These are phyloP conservation scores for Vishniacozyma victoriae DNA, from an alignment of 768 basidiomycete genomes.

Conservation along the genomic window DNA sequence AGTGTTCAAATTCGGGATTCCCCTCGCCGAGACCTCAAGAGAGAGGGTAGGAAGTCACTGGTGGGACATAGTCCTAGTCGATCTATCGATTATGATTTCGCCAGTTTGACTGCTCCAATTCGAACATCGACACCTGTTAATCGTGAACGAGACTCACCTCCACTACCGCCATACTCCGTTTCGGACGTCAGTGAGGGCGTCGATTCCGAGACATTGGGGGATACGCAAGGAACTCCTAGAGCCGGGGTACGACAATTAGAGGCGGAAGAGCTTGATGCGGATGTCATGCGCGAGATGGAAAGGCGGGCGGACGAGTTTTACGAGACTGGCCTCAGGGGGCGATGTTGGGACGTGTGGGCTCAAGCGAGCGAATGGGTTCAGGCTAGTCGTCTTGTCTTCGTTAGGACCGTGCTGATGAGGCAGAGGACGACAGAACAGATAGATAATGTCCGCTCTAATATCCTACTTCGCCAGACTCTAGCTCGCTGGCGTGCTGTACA, in stretches of 20 bases:
- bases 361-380: slow-evolving; percentile 27
- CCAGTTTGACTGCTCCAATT: slow-evolving; percentile 18
- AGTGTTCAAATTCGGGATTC: slow-evolving; percentile 9
- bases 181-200: slow-evolving; percentile 20
- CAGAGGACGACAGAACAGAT: slow-evolving; percentile 19
- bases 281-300: slow-evolving; percentile 18
- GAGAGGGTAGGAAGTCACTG: slow-evolving; percentile 10
- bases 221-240: not conserved
- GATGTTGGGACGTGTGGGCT: slow-evolving; percentile 39
- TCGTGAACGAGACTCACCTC: slow-evolving; percentile 1
- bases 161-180: slow-evolving; percentile 32
- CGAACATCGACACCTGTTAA: slow-evolving; percentile 34
- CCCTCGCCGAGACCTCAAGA: slow-evolving; percentile 18
- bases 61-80: slow-evolving; percentile 32
- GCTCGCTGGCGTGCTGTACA: slow-evolving; percentile 16
- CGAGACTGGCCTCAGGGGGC: slow-evolving; percentile 28
- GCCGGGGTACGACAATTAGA: not conserved
- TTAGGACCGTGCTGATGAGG: not conserved
- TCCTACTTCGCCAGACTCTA: slow-evolving; percentile 34
- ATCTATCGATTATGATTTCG: slow-evolving; percentile 15
- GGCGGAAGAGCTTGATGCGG: not conserved
- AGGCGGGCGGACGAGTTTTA: slow-evolving; percentile 30
- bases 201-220: not conserved
- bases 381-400: slow-evolving; percentile 10
- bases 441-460: slow-evolving; percentile 18